Evolutionary conservation across 169 alveolate genomes (phyloP).

Genomic region (Theileria parva): DNA sequence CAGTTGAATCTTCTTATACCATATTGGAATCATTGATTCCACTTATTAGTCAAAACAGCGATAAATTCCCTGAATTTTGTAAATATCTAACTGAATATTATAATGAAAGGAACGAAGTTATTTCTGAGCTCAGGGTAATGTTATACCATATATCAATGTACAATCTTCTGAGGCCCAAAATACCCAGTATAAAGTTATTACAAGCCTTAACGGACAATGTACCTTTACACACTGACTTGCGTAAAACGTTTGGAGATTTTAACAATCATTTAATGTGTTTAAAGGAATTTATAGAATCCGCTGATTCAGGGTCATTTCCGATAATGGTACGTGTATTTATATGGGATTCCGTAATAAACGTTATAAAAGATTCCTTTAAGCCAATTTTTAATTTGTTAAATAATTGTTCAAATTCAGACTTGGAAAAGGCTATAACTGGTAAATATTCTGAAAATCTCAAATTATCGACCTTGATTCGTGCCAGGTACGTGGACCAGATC

Average conservation of each 20-base stretch:
- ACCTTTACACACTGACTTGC: background rate
- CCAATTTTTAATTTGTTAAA: slow-evolving; percentile 16
- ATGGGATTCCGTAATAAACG: slow-evolving; percentile 36
- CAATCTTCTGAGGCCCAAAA: slow-evolving; percentile 26
- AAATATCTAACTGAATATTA: slow-evolving; percentile 15
- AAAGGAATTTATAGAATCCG: slow-evolving; percentile 38
- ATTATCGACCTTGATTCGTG: slow-evolving; percentile 4
- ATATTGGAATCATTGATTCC: slow-evolving; percentile 31
- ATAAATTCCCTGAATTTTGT: slow-evolving; percentile 2
- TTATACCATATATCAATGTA: slow-evolving; percentile 39
- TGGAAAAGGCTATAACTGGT: background rate
- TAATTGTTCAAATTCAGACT: slow-evolving; percentile 7
- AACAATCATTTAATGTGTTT: slow-evolving; percentile 7
- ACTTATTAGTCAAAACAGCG: background rate
- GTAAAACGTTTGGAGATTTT: slow-evolving; percentile 4
- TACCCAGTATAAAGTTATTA: slow-evolving; percentile 28
- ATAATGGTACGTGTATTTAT: slow-evolving; percentile 36
- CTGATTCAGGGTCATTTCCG: slow-evolving; percentile 39
- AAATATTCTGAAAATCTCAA: slow-evolving; percentile 9
- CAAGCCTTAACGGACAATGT: background rate
- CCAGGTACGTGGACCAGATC: slow-evolving; percentile 8
- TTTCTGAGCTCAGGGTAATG: slow-evolving; percentile 37
- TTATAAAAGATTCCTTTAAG: slow-evolving; percentile 19
- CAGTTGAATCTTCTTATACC: slow-evolving; percentile 34
- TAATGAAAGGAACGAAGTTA: slow-evolving; percentile 1